phyloP scores from a whole-genome alignment of 2,329 filamentous ascomycete genomes.

The Berkeleyomyces basicola region DNA sequence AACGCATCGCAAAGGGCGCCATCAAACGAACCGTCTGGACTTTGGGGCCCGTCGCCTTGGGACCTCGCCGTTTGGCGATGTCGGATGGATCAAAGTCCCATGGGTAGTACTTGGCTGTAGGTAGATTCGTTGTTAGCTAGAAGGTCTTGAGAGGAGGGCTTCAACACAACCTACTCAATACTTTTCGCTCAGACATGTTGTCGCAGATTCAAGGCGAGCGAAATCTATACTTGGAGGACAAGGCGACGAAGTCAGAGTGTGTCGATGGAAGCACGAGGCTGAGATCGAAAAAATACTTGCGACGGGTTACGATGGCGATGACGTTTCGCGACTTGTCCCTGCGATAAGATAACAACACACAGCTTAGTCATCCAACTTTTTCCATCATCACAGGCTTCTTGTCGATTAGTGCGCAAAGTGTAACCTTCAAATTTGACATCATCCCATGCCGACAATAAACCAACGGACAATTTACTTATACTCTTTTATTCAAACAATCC shows the following conservation, averaged over 20 bases:
- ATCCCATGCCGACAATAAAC: not conserved
- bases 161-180: conserved; percentile 32
- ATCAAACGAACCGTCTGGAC: conserved; percentile 79
- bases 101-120: conserved; percentile 39
- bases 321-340: not conserved
- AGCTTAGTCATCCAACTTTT: conserved; percentile 10
- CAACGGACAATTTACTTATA: not conserved
- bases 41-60: conserved; percentile 60
- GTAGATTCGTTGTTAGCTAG: not conserved
- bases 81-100: conserved; percentile 82
- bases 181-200: conserved; percentile 75
- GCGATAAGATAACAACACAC: conserved; percentile 6
- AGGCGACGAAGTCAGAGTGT: not conserved
- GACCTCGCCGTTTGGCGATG: conserved; percentile 51
- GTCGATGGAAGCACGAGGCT: conserved; percentile 1
- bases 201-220: conserved; percentile 9
- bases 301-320: not conserved
- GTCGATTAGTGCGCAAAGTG: too few relatives aligned
- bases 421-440: not conserved
- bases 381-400: not conserved
- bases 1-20: conserved; percentile 31
- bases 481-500: not conserved
- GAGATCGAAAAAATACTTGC: not conserved
- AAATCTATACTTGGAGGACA: not conserved
- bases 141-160: not conserved